Evolutionary conservation across 305 asterid species (phyloP).

Genomic region (Rubia peregrina): DNA sequence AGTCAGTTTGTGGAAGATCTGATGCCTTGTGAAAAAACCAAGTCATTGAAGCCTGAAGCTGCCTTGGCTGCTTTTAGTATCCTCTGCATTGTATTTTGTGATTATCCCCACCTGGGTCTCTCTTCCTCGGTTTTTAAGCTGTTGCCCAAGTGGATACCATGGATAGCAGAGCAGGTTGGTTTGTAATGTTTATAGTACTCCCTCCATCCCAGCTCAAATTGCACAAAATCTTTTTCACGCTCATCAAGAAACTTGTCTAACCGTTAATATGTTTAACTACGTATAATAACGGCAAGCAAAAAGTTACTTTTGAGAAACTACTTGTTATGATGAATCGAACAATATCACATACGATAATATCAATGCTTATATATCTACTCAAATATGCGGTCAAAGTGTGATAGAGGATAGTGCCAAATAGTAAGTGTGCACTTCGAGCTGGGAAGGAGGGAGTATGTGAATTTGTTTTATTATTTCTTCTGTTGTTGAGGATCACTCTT

Average conservation of each 20-base stretch:
- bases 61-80: slow-evolving; percentile 64
- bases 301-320: no score
- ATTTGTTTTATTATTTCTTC: slow-evolving; percentile 6
- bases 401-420: no score
- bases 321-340: no score
- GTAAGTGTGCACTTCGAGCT: no score
- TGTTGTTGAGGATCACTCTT: slow-evolving; percentile 23
- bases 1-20: slow-evolving; percentile 52
- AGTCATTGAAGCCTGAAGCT: slow-evolving; percentile 42
- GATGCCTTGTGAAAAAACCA: slow-evolving; percentile 45
- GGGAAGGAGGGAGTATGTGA: background rate
- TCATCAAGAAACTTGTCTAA: no score
- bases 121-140: slow-evolving; percentile 45
- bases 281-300: no score
- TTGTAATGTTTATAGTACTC: background rate
- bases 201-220: no score
- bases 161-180: slow-evolving; percentile 81
- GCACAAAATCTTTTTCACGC: no score
- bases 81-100: slow-evolving; percentile 67
- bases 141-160: slow-evolving; percentile 67
- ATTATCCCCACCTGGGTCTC: slow-evolving; percentile 49
- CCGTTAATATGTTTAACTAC: no score
- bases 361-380: no score
- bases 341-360: no score
- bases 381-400: no score